Conservation (phyloP, 306 rosid species). For the Ziziphus jujuba region DNA sequence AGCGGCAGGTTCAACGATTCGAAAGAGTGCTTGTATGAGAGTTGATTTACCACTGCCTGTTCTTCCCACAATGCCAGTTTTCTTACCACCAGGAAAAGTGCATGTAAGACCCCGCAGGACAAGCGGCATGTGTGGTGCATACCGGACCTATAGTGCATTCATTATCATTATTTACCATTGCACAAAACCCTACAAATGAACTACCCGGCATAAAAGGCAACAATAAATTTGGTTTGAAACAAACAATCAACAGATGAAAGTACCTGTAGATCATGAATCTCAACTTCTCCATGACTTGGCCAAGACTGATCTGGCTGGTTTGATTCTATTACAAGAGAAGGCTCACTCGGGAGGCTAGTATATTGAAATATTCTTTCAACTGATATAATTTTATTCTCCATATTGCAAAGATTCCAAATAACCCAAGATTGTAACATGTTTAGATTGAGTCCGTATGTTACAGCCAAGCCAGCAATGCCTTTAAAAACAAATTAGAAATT, state of each 20-base stretch:
- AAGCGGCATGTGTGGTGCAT: conserved; percentile 87
- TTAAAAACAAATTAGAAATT: conserved; percentile 6
- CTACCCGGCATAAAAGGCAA: background rate
- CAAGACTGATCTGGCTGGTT: conserved; percentile 57
- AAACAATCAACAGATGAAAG: background rate
- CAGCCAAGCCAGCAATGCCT: conserved; percentile 90
- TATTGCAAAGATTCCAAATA: conserved; percentile 52
- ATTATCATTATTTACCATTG: background rate
- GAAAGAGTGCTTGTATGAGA: conserved; percentile 72
- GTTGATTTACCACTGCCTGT: conserved; percentile 89
- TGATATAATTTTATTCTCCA: conserved; percentile 84
- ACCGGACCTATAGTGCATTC: conserved; percentile 58
- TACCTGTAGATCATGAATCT: conserved; percentile 73
- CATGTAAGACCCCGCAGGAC: conserved; percentile 77
- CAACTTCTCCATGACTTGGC: conserved; percentile 75
- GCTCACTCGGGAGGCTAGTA: conserved; percentile 65
- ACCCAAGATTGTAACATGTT: conserved; percentile 45
- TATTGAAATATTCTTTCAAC: conserved; percentile 85
- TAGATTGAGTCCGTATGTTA: conserved; percentile 76
- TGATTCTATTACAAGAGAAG: conserved; percentile 62
- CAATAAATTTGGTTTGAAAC: background rate
- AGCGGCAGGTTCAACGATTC: conserved; percentile 57
- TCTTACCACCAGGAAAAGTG: conserved; percentile 68
- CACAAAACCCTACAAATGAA: background rate
- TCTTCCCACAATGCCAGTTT: conserved; percentile 90